A percentile compares a stretch with the other conserved stretches of the same genome.
phyloP scores from a whole-genome alignment of 2,329 filamentous ascomycete species.

The Aspergillus versicolor region DNA sequence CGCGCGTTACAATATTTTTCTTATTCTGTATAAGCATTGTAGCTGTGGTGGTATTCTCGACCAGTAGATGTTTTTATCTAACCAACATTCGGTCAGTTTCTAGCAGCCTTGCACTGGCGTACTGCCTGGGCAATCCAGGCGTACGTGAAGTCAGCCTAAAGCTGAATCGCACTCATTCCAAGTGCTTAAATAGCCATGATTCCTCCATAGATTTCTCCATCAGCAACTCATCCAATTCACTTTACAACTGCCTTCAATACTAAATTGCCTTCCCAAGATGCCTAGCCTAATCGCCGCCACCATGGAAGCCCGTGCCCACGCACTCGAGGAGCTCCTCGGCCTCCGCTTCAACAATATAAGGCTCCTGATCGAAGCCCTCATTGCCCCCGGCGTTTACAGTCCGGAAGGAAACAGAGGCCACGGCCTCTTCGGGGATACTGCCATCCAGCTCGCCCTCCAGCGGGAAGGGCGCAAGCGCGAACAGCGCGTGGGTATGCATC shows the following conservation, averaged over 20 bases:
- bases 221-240: too few species aligned
- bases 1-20: too few species aligned
- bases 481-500: background rate
- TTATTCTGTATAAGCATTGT: too few species aligned
- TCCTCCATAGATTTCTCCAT: too few species aligned
- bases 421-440: slow-evolving; percentile 8
- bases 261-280: background rate
- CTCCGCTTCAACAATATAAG: background rate
- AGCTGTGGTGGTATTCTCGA: too few species aligned
- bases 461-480: background rate
- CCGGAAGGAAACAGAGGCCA: slow-evolving; percentile 7
- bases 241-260: background rate
- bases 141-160: too few species aligned
- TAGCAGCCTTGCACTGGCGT: too few species aligned
- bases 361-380: background rate
- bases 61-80: too few species aligned
- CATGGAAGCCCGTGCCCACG: background rate
- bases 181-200: too few species aligned
- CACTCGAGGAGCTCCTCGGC: background rate
- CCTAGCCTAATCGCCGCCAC: background rate
- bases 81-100: too few species aligned
- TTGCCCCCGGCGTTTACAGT: background rate
- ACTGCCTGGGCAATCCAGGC: too few species aligned
- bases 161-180: too few species aligned
- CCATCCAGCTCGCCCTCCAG: background rate